Percentiles rank a stretch among this genome's conserved stretches.
Conservation (phyloP, 106 monocot genomes). For the Narthecium ossifragum region DNA sequence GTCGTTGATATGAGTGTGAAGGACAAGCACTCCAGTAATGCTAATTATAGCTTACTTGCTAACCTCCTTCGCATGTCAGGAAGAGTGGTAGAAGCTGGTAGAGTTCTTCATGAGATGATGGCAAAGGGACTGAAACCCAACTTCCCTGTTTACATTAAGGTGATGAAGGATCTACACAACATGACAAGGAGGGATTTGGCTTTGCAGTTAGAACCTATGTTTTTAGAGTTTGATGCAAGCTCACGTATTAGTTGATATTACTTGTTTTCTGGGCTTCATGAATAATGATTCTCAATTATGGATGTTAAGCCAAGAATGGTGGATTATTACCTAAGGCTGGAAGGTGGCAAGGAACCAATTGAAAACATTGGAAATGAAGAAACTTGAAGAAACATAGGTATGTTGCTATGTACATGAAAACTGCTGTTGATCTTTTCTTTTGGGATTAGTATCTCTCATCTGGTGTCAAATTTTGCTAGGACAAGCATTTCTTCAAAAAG, state of each 20-base stretch:
- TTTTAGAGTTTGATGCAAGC: conserved; percentile 21
- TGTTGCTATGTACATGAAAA: too few relatives aligned
- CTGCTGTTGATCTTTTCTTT: too few relatives aligned
- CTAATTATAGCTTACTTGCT: conserved; percentile 70
- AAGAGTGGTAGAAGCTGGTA: conserved; percentile 45
- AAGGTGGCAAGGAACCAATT: too few relatives aligned
- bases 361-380: too few relatives aligned
- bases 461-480: too few relatives aligned
- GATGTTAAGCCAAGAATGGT: too few relatives aligned
- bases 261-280: background rate
- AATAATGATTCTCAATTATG: too few relatives aligned
- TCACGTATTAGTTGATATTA: conserved; percentile 10
- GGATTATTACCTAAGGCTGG: too few relatives aligned
- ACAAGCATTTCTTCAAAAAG: too few relatives aligned
- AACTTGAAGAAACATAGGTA: too few relatives aligned
- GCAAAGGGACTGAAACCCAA: conserved; percentile 61
- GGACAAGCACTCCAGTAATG: conserved; percentile 46
- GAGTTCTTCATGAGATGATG: conserved; percentile 77
- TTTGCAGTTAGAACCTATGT: conserved; percentile 42
- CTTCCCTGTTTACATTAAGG: conserved; percentile 55
- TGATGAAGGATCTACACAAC: conserved; percentile 49
- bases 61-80: conserved; percentile 31
- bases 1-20: conserved; percentile 52
- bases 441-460: too few relatives aligned
- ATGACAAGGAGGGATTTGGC: conserved; percentile 37